phyloP scores from a whole-genome alignment of 1,284 basidiomycete genomes.

The Cryptococcus sp. region DNA sequence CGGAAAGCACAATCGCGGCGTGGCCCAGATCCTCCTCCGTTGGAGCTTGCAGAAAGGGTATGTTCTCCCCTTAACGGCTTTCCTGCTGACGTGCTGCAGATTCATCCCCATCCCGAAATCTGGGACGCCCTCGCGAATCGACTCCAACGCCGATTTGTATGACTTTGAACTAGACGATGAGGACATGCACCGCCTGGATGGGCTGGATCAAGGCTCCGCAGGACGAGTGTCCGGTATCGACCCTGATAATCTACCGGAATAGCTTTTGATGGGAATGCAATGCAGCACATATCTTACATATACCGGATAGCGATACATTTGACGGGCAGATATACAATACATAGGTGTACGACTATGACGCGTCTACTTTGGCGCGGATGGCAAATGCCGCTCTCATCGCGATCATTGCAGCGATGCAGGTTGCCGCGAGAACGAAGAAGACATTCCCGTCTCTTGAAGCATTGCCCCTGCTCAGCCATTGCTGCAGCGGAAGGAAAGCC shows the following conservation, averaged over 20 bases:
- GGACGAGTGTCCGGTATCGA: conserved; percentile 64
- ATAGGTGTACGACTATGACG: neutral
- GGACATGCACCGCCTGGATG: conserved; percentile 61
- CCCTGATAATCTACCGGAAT: conserved; percentile 49
- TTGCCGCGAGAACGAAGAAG: conserved; percentile 38
- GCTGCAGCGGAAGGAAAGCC: conserved; percentile 40
- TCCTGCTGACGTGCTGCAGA: conserved; percentile 40
- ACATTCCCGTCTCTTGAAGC: conserved; percentile 37
- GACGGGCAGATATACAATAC: neutral
- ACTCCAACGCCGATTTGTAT: conserved; percentile 66
- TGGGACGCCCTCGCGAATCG: conserved; percentile 64
- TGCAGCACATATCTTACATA: too few relatives aligned
- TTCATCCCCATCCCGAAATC: conserved; percentile 76
- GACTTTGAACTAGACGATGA: conserved; percentile 66
- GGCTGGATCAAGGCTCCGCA: conserved; percentile 58
- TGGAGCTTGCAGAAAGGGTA: conserved; percentile 83
- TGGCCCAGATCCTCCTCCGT: conserved; percentile 73
- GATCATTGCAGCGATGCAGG: conserved; percentile 21
- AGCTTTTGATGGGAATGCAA: conserved; percentile 9
- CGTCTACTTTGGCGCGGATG: conserved; percentile 8
- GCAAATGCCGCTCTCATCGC: conserved; percentile 13
- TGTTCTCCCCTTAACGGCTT: conserved; percentile 59
- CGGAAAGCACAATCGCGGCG: conserved; percentile 63
- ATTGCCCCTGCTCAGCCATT: conserved; percentile 27
- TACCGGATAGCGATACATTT: too few relatives aligned